Conservation (phyloP, 179 eudicot genomes). For the Heliamphora pulchella region DNA sequence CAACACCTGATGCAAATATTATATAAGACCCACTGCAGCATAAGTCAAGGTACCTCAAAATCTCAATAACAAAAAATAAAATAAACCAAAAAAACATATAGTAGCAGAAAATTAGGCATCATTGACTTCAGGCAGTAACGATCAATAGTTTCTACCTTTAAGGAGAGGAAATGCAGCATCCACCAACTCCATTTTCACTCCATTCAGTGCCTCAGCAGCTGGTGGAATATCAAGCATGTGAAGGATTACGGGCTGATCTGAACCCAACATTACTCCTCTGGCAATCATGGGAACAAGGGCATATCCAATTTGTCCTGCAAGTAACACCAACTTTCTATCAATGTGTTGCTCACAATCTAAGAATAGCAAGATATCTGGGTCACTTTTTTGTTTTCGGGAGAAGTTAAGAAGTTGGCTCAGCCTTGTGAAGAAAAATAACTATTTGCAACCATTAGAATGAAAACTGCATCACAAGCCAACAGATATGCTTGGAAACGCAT, state of each 20-base stretch:
- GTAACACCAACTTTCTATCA: slow-evolving; percentile 14
- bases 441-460: not conserved
- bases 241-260: slow-evolving; percentile 81
- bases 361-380: not conserved
- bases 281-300: slow-evolving; percentile 97
- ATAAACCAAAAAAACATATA: not conserved
- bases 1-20: slow-evolving; percentile 16
- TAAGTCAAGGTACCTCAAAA: not conserved
- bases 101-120: not conserved
- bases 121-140: not conserved
- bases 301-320: slow-evolving; percentile 85
- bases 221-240: slow-evolving; percentile 94
- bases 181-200: slow-evolving; percentile 34
- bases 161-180: slow-evolving; percentile 95
- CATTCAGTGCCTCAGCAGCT: slow-evolving; percentile 85
- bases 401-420: not conserved
- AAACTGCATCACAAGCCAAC: not conserved
- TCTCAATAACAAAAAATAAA: not conserved
- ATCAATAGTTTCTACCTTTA: slow-evolving; percentile 42
- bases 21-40: not conserved
- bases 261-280: slow-evolving; percentile 82
- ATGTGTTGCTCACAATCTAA: not conserved
- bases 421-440: not conserved
- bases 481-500: not conserved
- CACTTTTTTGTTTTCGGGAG: not conserved